Base-by-base conservation (phyloP, 2,329 filamentous ascomycete genomes). In the Cladosporium sp. region DNA sequence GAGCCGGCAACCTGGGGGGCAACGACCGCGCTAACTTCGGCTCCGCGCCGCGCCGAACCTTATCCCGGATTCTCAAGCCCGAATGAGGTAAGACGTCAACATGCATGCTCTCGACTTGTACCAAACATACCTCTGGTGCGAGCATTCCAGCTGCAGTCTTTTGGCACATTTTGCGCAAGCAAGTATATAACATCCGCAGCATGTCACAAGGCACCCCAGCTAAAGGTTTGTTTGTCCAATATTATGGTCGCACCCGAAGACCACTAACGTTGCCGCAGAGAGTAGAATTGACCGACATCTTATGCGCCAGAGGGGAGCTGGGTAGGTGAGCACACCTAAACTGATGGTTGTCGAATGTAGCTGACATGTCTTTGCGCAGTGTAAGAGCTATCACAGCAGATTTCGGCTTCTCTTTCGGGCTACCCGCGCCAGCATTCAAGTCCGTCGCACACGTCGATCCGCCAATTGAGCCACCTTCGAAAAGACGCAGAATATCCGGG, bases 271-370 rank as follows among this genome's bases (percentile, higher is more conserved):
- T 29, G 8, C n/a, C 3, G 15, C 50, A 62, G 57, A 61, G 38
- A 56, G 59, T 38, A 57, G 64, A 52, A 52, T 64, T 55, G 61
- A 66, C 49, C 48, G 62, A 44, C 64, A 66, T 62, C 52, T 66
- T 55, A 58, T 60, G 43, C 59, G 64, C 15, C 64, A 65, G 51
- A 55, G 63, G 54, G 64, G 64, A 48, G 63, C 64, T 44, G 64
- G 62, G 59, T 61, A 44, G 13, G 57, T 45, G 22, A 27, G 7
- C 32, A 36, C 4, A n/a, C 32, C 4, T 36, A 13, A 9, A 27
- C 4, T 9, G 22, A 27, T 27, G 22, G n/a, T 9, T 27, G 4
- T 27, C 5, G 9, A 9, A 4, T 27, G 22, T 27, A 5, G 22
- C 9, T 27, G 22, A 27, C 9, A 9, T 4, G 41, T 1, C 1